Evolutionary conservation across 2,329 filamentous ascomycete species (phyloP).

Genomic region (Emmonsia crescens): DNA sequence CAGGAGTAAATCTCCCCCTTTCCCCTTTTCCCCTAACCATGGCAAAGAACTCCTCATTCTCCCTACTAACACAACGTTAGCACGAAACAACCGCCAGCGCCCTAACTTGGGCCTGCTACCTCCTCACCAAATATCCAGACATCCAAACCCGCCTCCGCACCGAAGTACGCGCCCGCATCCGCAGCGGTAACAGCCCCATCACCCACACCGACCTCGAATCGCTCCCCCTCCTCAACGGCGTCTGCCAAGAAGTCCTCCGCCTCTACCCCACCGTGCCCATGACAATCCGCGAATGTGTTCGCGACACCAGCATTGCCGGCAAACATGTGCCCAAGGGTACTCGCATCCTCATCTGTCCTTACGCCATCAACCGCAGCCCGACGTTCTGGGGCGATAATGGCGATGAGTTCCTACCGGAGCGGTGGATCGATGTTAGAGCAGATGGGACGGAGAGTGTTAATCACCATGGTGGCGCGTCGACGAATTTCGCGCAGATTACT

Average conservation of each 20-base stretch:
- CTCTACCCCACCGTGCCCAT: constrained; percentile 32
- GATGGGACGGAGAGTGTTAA: constrained; percentile 35
- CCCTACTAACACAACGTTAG: constrained; percentile 15
- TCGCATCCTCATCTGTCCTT: constrained; percentile 53
- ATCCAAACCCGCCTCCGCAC: constrained; percentile 39
- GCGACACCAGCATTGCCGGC: constrained; percentile 47
- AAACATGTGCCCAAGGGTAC: constrained; percentile 60
- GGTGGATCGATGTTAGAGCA: constrained; percentile 56
- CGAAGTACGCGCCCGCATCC: constrained; percentile 40
- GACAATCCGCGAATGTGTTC: constrained; percentile 30
- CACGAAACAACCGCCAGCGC: constrained; percentile 48
- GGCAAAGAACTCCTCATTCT: constrained; percentile 16
- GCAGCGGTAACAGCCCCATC: constrained; percentile 25
- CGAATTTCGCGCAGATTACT: constrained; percentile 30
- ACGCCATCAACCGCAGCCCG: constrained; percentile 60
- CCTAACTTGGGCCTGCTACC: constrained; percentile 45
- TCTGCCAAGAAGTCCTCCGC: constrained; percentile 61
- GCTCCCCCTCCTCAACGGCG: constrained; percentile 66
- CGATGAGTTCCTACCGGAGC: constrained; percentile 61
- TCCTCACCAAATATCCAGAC: constrained; percentile 40
- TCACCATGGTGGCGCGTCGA: constrained; percentile 38
- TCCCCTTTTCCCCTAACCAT: neutral
- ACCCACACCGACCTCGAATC: constrained; percentile 45
- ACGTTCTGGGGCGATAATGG: constrained; percentile 67
- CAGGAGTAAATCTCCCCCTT: constrained; percentile 19